Conservation (phyloP, 306 rosid species). For the Gastrolobium villosum region DNA sequence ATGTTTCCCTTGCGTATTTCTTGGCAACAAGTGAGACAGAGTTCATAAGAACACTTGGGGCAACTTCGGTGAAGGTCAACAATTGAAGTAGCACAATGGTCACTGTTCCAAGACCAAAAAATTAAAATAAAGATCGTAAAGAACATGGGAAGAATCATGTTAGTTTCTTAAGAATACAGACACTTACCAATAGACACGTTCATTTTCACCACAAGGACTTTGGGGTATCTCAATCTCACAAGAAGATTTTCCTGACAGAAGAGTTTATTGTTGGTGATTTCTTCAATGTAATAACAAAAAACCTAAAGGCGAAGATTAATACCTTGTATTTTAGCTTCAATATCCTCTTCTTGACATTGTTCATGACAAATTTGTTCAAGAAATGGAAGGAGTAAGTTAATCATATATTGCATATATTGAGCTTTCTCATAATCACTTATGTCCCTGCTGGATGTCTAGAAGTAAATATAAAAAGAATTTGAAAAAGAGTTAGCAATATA, state of each 20-base stretch:
- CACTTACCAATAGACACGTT: conserved; percentile 70
- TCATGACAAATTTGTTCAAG: conserved; percentile 61
- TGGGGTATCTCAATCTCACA: conserved; percentile 54
- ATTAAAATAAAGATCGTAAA: conserved; percentile 15
- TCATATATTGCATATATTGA: conserved; percentile 51
- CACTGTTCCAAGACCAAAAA: conserved; percentile 53
- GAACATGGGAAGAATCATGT: background rate
- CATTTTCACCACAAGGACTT: conserved; percentile 59
- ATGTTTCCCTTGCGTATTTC: conserved; percentile 60
- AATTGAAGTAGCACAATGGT: conserved; percentile 78
- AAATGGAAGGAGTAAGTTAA: conserved; percentile 55
- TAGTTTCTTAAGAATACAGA: conserved; percentile 23
- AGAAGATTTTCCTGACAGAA: conserved; percentile 51
- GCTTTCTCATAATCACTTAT: conserved; percentile 51
- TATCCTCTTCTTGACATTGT: conserved; percentile 63
- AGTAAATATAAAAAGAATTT: conserved; percentile 8
- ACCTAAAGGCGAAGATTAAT: conserved; percentile 41
- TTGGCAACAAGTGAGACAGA: conserved; percentile 67
- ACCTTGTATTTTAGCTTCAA: conserved; percentile 70
- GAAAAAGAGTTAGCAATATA: background rate
- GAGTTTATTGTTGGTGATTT: conserved; percentile 2
- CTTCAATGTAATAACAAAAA: conserved; percentile 28
- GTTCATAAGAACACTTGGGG: conserved; percentile 63
- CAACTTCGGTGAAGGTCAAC: conserved; percentile 74
- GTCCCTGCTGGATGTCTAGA: conserved; percentile 62